Evolutionary conservation across 257 asterid species (phyloP), one percentile per base, ranked within the genome.

Genomic region (Nicotiana noctiflora): DNA sequence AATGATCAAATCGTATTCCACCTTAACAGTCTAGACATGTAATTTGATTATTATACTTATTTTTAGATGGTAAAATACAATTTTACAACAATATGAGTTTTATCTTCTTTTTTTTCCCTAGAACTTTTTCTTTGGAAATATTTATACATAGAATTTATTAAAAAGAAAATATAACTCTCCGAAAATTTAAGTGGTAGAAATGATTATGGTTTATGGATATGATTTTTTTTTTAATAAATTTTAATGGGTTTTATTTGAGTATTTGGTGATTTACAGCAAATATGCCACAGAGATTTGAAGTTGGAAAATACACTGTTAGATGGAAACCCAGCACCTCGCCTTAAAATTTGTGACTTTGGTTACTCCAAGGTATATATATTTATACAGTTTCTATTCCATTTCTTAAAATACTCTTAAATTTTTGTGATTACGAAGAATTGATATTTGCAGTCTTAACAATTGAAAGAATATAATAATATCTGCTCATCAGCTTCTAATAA

Each of bases 311-410:
- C 93, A 6, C 84, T 91, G 19, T 79, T 91, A 57, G 94, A 91
- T 84, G 96, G 92, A 84, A 90, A 86, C 80, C 87, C 93, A n/a
- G 97, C 97, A 44, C 95, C 95, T 4, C 93, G 97, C 77, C 90
- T 89, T 76, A 89, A 89, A 60, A 89, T 89, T 46, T 89, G 92
- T 53, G 92, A 89, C 79, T 89, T 89, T 57, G 92, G 92, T 66
- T 87, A 87, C 81, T 87, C 90, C 51, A 87, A 87, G 90, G 88
- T 84, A 57, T n/a, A n/a, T n/a, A n/a, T 11, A 76, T 79, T 75
- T 15, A 4, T 51, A 60, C 79, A 82, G 83, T 88, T 89, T 80
- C 52, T 59, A 57, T 40, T 11, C 13, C 59, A 34, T n/a, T 27
- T 14, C 18, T 21, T 55, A 23, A 19, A 53, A 6, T 52, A 49